phyloP scores from a whole-genome alignment of 257 asterid genomes.

The Echites panduratus region DNA sequence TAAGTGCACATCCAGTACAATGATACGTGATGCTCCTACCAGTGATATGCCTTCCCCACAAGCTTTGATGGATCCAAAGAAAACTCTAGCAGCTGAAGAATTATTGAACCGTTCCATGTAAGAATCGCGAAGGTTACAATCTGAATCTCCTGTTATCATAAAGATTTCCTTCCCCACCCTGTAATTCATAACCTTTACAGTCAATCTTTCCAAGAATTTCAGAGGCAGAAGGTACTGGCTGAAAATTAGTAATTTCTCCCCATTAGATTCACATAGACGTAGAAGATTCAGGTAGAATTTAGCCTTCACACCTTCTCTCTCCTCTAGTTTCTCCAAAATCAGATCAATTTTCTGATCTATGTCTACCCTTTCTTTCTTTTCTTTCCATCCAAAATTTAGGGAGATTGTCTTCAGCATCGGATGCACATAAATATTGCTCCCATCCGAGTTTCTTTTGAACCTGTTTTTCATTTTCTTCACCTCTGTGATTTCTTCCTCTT shows the following conservation, averaged over 20 bases:
- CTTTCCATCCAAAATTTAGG: neutral
- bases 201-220: constrained; percentile 71
- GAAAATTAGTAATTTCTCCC: constrained; percentile 76
- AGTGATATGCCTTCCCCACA: constrained; percentile 92
- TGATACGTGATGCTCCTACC: constrained; percentile 75
- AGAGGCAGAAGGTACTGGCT: constrained; percentile 81
- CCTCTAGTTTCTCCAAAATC: neutral
- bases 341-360: constrained; percentile 55
- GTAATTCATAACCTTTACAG: constrained; percentile 58
- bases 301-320: constrained; percentile 66
- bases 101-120: constrained; percentile 47
- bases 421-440: constrained; percentile 75
- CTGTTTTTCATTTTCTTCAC: constrained; percentile 36
- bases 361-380: constrained; percentile 22
- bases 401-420: constrained; percentile 66
- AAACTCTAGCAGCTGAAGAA: constrained; percentile 63
- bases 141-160: constrained; percentile 84
- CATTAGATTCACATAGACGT: constrained; percentile 63
- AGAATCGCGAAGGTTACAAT: constrained; percentile 54
- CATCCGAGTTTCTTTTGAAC: constrained; percentile 62
- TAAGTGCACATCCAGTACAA: constrained; percentile 58
- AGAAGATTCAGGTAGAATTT: constrained; percentile 76
- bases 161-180: constrained; percentile 66
- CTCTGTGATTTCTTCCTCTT: constrained; percentile 40
- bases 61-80: constrained; percentile 85